Base-by-base conservation (phyloP, 2,329 filamentous ascomycete species). In the Penicillium sp. region DNA sequence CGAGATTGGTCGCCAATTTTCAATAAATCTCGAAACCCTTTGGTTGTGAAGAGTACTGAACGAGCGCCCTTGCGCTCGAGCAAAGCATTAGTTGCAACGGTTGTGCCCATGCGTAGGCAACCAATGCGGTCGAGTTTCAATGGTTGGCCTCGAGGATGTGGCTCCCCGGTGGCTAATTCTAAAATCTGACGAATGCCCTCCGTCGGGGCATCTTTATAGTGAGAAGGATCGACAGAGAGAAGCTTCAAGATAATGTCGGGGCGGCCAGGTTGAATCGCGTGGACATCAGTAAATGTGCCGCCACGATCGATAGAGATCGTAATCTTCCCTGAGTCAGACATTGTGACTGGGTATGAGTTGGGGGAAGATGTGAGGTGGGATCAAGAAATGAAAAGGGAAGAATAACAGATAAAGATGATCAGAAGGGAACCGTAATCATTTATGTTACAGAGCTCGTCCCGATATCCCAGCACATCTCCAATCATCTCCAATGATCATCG, bases 1-100 rank as follows among this genome's bases (percentile, higher is more conserved):
- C 93, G 82, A 25, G 89, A 90, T 77, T 97, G 93, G 74, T 96
- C 96, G 9, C 93, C 93, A 69, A 97, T 97, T 51, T 87, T 84
- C 31, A 96, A 79, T 61, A 92, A 91, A 74, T 97, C 92, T 60
- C 85, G 87, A 78, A 96, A 96, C 0, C 93, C 93, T 67, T 87
- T 89, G 0, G 92, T 96, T 8, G 94, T 91, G 2, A 96, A 85
- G 74, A 97, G 83, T 13, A 89, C 92, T 67, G 93, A 93, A 64
- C 86, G 86, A 75, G 95, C 91, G 49, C 93, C 93, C 73, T 96
- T 96, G 62, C 93, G 82, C 75, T 97, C 93, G 2, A 97, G 81
- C 58, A 96, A 76, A 0, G 93, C 92, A 73, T 96, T 96, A 0
- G 92, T 96, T 6, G 92, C 92, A 13, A 96, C 92, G 0, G 92